Percentiles rank a stretch among this genome's conserved stretches.
Conservation (phyloP, 1,284 basidiomycete genomes). For the Bondarzewia mesenterica region DNA sequence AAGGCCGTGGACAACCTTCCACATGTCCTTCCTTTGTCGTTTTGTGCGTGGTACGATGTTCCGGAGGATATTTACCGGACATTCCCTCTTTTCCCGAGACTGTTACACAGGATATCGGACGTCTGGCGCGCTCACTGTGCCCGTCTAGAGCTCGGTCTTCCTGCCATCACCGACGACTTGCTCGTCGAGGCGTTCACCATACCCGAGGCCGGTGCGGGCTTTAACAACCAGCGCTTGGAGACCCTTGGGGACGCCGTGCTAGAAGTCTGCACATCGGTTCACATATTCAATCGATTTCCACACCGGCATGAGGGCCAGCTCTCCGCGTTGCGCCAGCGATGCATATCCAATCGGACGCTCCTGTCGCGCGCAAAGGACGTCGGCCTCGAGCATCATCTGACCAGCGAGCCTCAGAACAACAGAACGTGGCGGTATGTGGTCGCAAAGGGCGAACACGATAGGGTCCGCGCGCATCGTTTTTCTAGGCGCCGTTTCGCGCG, state of each 20-base stretch:
- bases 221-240: constrained; percentile 78
- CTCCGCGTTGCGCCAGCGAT: constrained; percentile 49
- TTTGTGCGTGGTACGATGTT: constrained; percentile 44
- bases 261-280: constrained; percentile 66
- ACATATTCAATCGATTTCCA: constrained; percentile 69
- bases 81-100: constrained; percentile 51
- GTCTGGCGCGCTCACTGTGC: constrained; percentile 50
- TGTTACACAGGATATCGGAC: constrained; percentile 61
- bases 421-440: constrained; percentile 52
- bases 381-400: constrained; percentile 55
- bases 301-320: constrained; percentile 78
- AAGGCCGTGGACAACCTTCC: constrained; percentile 3
- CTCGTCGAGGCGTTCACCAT: constrained; percentile 69
- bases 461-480: constrained; percentile 19
- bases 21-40: constrained; percentile 40
- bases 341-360: constrained; percentile 63
- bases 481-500: constrained; percentile 41
- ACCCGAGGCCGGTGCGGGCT: constrained; percentile 51
- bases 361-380: constrained; percentile 57
- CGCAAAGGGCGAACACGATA: constrained; percentile 22
- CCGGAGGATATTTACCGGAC: constrained; percentile 37
- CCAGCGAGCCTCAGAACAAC: constrained; percentile 46
- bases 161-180: constrained; percentile 45
- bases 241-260: constrained; percentile 80
- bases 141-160: constrained; percentile 45